Base-by-base conservation (phyloP, 2,329 filamentous ascomycete genomes). In the Corinectria fuckeliana region DNA sequence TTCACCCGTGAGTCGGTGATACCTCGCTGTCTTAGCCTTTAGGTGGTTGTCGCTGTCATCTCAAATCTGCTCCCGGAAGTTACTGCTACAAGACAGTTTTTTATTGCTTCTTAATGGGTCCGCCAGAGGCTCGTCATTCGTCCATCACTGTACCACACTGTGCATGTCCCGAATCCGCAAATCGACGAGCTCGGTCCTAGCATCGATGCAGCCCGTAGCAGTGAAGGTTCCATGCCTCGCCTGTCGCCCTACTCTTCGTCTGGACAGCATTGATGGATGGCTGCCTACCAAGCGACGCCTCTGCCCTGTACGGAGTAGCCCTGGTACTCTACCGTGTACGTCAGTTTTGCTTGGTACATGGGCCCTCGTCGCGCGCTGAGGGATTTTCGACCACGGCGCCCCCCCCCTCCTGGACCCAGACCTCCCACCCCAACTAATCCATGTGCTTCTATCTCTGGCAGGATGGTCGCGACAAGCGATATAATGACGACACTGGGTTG, bases 291-390 rank as follows among this genome's bases (percentile, higher is more conserved):
- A 45, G 56, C 52, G 34, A 38, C 48, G 16, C 49, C 56, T 65
- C 26, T 42, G 65, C 61, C 30, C 56, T 67, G 53, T 66, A 45
- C 25, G 42, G 42, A 45, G 42, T 45, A 60, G 52, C 64, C 59
- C 67, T 20, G 58, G 67, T 67, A 70, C 64, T 64, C 60, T 61
- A 36, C 67, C n/a, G n/a, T 69, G 67, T 69, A 67, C 64, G 68
- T 66, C 64, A 63, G 65, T 67, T 47, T 58, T 69, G 62, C 42
- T n/a, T 69, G 55, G 62, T 63, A 66, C 66, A 58, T 54, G 67
- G 62, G 28, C 61, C 64, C 64, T 62, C 67, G 53, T 64, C 52
- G 25, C 50, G 62, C 63, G 44, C 50, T 71, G 69, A 71, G 69
- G 69, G 68, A 71, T 71, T 71, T 71, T 71, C 68, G 50, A 50